These are phyloP conservation scores for Saraca asoca DNA, from an alignment of 331 rosid species.

Conservation along the genomic window DNA sequence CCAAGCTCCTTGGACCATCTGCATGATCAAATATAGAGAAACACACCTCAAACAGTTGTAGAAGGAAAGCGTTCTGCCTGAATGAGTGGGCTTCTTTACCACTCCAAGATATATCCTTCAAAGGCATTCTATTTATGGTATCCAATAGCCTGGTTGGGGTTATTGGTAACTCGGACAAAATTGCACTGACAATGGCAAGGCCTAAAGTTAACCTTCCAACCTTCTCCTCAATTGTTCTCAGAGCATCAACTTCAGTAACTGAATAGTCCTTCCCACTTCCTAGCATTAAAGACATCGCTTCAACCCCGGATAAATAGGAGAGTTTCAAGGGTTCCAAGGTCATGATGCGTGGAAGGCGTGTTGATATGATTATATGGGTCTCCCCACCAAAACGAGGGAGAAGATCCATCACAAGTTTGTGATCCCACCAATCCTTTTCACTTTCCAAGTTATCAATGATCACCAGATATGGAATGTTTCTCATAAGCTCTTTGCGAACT, in stretches of 20 bases:
- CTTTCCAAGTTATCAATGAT: conserved; percentile 84
- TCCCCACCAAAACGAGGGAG: conserved; percentile 93
- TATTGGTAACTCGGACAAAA: conserved; percentile 79
- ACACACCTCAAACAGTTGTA: conserved; percentile 83
- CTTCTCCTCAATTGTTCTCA: conserved; percentile 75
- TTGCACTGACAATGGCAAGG: conserved; percentile 73
- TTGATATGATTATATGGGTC: conserved; percentile 74
- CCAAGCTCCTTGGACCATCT: conserved; percentile 82
- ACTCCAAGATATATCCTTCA: conserved; percentile 74
- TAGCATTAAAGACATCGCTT: conserved; percentile 75
- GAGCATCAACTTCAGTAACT: conserved; percentile 68
- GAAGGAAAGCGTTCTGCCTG: conserved; percentile 65
- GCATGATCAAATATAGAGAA: conserved; percentile 92
- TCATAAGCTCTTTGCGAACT: conserved; percentile 85
- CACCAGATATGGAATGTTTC: conserved; percentile 78
- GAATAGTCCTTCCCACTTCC: conserved; percentile 65
- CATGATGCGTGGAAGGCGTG: conserved; percentile 71
- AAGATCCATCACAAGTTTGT: conserved; percentile 83
- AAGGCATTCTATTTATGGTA: conserved; percentile 78
- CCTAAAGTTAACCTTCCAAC: conserved; percentile 75
- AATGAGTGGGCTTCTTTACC: conserved; percentile 55
- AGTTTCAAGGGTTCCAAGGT: conserved; percentile 86
- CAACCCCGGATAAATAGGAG: conserved; percentile 75
- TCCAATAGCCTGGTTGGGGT: conserved; percentile 79
- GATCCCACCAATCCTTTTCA: conserved; percentile 97